Base-by-base conservation (phyloP, 116 monocot genomes). In the Trichopus zeylanicus region DNA sequence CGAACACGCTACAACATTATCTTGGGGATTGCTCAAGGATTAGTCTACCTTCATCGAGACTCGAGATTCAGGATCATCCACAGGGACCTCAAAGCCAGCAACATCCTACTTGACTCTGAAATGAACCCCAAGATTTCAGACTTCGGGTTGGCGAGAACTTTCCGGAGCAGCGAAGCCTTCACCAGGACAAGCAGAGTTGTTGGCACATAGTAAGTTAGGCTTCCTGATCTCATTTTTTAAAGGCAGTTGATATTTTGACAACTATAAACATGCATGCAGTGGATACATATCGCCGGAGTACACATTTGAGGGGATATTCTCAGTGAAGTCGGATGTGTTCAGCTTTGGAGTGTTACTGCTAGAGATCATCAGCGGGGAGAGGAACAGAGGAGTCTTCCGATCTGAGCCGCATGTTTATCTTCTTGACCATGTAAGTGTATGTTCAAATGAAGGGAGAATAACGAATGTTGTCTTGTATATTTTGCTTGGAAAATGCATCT, bases 71-170 rank as follows among this genome's bases (percentile, higher is more conserved):
- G 73, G 48, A 73, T 73, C 60, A 61, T 73, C 31, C 73, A 73
- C 32, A 34, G 72, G 30, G 72, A 72, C 29, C 72, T 72, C 34
- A 72, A 72, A 26, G 65, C 72, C 4, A 54, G 73, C 55, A 73
- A 73, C 47, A 48, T 73, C 31, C 73, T 73, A 1, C 67, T 73
- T 1, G 67, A 60, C 32, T 22, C 46, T 15, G 73, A 48, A 12
- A 67, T 73, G 73, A 67, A 60, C 31, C 73, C 73, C 9, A 73
- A 73, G 31, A 73, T 73, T 32, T 73, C 66, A 5, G 73, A 73
- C 42, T 73, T 73, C 19, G 73, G 73, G 6, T 47, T 52, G 55
- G 66, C 73, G 11, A 53, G 73, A 33, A 55, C 67, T 27, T 60
- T 73, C 20, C 55, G 51, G 27, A 55, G 67, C 3, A 51, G 67